Base-by-base conservation (phyloP, 495 filamentous ascomycete species). In the Recurvomyces mirabilis region DNA sequence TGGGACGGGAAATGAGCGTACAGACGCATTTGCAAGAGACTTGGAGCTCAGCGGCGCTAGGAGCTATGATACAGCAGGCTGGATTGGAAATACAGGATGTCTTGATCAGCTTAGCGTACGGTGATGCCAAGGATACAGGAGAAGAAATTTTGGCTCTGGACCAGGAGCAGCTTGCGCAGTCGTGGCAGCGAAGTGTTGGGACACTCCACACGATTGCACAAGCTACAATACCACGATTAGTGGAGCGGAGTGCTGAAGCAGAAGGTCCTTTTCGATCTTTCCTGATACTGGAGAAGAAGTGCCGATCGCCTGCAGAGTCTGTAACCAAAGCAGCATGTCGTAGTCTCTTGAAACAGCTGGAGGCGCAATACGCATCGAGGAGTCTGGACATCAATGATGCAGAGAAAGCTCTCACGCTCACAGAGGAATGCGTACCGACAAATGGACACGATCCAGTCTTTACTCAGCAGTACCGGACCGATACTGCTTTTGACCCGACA, bases 1-100 rank as follows among this genome's bases (percentile, higher is more conserved):
- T 53, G 24, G 28, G 38, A 14, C 22, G 38, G 23, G 50, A 53
- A 12, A 31, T 40, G 10, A 29, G 24, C n/a, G 44, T 53, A 18
- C 33, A 43, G 11, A 32, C 33, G 22, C 23, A 47, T 17, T 10
- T 43, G 24, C 34, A 14, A 15, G 15, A 13, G 24, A 29, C 21
- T 5, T 38, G 33, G 36, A 46, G 26, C 20, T 17, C 19, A 13
- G 23, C 21, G 10, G 42, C 19, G 12, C 9, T 50, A 7, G 13
- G 4, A 13, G 22, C 7, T 3, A 21, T 21, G 17, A 15, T 45
- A 5, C 4, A 13, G 36, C 19, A 44, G 20, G 39, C 17, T 2
- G 19, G 24, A n/a, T n/a, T n/a, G n/a, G n/a, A n/a, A n/a, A n/a
- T n/a, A n/a, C n/a, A n/a, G n/a, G n/a, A 32, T 9, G 39, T 4